Conservation (phyloP, 192 early-diverging fungal species). For the Backusella sp. region DNA sequence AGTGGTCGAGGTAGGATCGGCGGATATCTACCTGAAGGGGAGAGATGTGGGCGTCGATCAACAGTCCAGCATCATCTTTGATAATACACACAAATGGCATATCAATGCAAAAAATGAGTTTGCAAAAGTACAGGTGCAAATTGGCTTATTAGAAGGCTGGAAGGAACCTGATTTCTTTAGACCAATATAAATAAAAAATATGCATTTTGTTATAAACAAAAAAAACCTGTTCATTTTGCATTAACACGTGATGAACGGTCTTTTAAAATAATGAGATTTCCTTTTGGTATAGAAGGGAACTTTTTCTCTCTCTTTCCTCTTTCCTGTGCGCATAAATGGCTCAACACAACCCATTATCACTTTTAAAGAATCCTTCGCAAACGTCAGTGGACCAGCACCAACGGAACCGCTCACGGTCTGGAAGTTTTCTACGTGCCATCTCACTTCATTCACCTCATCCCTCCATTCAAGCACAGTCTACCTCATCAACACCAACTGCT, state of each 20-base stretch:
- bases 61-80: constrained; percentile 6
- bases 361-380: constrained; percentile 1
- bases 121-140: background rate
- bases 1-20: background rate
- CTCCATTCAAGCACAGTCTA: background rate
- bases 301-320: too few species aligned
- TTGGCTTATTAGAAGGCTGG: constrained; percentile 17
- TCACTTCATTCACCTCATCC: constrained; percentile 5
- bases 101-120: constrained; percentile 5
- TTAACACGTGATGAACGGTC: background rate
- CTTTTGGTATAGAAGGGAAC: background rate
- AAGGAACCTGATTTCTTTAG: constrained; percentile 6
- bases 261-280: background rate
- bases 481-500: background rate
- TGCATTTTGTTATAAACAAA: too few species aligned
- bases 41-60: background rate
- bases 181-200: constrained; percentile 1
- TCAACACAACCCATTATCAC: constrained; percentile 10
- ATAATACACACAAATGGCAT: background rate
- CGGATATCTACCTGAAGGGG: background rate
- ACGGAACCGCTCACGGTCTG: background rate
- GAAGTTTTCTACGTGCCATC: constrained; percentile 9
- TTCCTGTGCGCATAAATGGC: background rate
- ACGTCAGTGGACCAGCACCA: background rate
- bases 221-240: background rate